Evolutionary conservation across 1,139 yeast genomes (phyloP), one percentile per base, ranked within the genome.

Genomic region (Barnettozyma hawaiiensis): DNA sequence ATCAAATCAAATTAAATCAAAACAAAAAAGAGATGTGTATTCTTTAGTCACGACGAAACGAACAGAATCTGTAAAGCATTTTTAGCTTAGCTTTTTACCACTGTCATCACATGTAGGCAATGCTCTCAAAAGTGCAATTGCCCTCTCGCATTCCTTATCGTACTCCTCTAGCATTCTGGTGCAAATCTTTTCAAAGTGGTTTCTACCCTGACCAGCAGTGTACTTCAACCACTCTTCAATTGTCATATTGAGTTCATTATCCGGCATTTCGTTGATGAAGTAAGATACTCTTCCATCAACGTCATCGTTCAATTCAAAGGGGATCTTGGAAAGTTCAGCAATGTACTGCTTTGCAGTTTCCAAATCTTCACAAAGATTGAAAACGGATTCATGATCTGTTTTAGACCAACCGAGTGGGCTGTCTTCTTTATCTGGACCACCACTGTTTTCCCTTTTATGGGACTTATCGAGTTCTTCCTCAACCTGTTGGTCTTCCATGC

Each of bases 201-300:
- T 47, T 29, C 65, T 63, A n/a, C 73, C 71, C 47, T 75, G 78
- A 35, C 64, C 57, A 0, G 83, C 81, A 54, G 76, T 72, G 51
- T 71, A 68, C 37, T 59, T 60, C 18, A 85, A 64, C 95, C 95
- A 87, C 47, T 83, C 76, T 40, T 71, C 71, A 15, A 87, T 74
- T 0, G 86, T 78, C 82, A 82, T 77, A 22, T 75, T 69, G 53
- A 83, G 69, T 54, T 84, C 90, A 15, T 73, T 74, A 28, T 73
- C 79, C 0, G 94, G 90, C 75, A 85, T 78, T 37, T 77, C 78
- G 1, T 79, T 71, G 3, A 82, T 76, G 54, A 83, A 83, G 42
- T 70, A 69, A 0, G 85, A 76, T 20, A 83, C 61, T 33, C 73
- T 73, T 1, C 90, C 87, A 47, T 80, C 85, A 27, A 67, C 58